Conservation (phyloP, 805 yeast genomes). For the Torulaspora delbrueckii region DNA sequence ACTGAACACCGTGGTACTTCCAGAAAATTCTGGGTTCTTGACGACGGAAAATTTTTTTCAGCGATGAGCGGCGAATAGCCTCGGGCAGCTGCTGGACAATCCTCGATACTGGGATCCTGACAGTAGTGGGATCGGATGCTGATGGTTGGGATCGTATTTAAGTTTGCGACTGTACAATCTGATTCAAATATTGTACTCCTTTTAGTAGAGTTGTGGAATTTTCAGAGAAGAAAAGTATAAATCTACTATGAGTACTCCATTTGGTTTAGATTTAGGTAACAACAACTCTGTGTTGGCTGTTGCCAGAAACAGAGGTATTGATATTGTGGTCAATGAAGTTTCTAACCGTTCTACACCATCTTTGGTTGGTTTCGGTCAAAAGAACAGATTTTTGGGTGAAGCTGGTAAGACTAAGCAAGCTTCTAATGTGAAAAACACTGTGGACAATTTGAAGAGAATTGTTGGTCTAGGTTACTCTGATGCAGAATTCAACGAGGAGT, state of each 20-base stretch:
- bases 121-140: not conserved
- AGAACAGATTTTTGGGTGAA: constrained; percentile 92
- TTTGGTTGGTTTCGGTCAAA: constrained; percentile 83
- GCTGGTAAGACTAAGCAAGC: constrained; percentile 94
- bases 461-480: constrained; percentile 64
- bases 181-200: too few relatives aligned
- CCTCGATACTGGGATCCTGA: not conserved
- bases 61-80: constrained; percentile 5
- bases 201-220: not conserved
- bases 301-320: constrained; percentile 98
- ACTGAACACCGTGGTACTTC: constrained; percentile 1
- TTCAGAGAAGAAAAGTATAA: not conserved
- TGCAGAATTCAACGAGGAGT: constrained; percentile 72
- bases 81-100: not conserved
- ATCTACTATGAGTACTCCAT: constrained; percentile 75
- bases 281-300: constrained; percentile 89
- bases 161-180: not conserved
- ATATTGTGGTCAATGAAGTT: constrained; percentile 95
- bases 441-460: constrained; percentile 88
- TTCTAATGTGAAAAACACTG: constrained; percentile 93
- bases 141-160: not conserved
- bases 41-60: constrained; percentile 4
- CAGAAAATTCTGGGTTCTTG: constrained; percentile 13
- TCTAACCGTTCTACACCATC: constrained; percentile 96
- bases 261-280: constrained; percentile 98